A percentile compares a stretch with the other conserved stretches of the same genome.
Conservation (phyloP, 345 rosid species). For the Eucalyptus urophylla region DNA sequence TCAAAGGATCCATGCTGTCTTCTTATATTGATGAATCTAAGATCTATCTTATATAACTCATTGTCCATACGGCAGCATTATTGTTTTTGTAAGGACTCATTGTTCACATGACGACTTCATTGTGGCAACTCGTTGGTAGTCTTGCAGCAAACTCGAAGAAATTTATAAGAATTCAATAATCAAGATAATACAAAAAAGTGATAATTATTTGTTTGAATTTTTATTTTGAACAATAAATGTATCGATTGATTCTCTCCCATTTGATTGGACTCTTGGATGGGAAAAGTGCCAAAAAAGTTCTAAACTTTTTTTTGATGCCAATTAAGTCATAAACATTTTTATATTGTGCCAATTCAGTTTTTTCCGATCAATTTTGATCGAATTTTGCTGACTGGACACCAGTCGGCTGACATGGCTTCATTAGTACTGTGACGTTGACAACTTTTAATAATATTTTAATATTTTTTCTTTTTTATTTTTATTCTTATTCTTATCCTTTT, state of each 20-base stretch:
- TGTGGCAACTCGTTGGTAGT: fast-evolving
- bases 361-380: too few relatives aligned
- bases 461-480: too few relatives aligned
- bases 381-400: too few relatives aligned
- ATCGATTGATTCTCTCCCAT: neutral
- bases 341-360: too few relatives aligned
- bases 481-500: too few relatives aligned
- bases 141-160: neutral
- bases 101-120: neutral
- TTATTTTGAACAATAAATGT: neutral
- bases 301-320: too few relatives aligned
- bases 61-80: neutral
- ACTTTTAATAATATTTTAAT: too few relatives aligned
- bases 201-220: neutral
- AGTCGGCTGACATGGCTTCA: too few relatives aligned
- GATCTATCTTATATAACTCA: neutral
- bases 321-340: too few relatives aligned
- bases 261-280: neutral
- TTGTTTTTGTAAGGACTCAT: neutral
- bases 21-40: neutral
- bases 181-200: fast-evolving
- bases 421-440: too few relatives aligned
- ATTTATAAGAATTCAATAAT: neutral
- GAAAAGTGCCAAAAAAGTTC: too few relatives aligned
- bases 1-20: neutral